Evolutionary conservation across 805 yeast species (phyloP), one percentile per base, ranked within the genome.

Genomic region (Metschnikowia bowlesiae): DNA sequence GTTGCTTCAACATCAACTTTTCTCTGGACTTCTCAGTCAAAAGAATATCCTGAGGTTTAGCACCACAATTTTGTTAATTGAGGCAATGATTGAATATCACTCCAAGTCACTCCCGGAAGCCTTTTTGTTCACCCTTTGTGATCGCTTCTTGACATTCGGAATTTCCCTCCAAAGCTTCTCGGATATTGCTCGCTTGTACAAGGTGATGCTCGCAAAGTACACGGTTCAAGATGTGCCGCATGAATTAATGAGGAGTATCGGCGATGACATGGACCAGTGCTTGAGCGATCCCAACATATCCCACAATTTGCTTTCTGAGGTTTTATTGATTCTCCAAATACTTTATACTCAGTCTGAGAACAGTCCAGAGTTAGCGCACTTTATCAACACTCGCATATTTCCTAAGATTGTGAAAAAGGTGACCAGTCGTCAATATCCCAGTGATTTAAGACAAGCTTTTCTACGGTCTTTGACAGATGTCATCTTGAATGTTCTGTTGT

Each of bases 401-500:
- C 49, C 56, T 8, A 46, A 62, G 8, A 53, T 66, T 30, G 50
- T 50, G 2, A 37, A 37, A 2, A 52, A 50, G 8, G 48, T 55
- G 13, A 36, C 44, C 9, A 57, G 62, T 37, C 64, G 63, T 36
- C 53, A 56, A 16, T 66, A 63, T 46, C 59, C 73, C 2, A 58
- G 67, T 46, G 73, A 68, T 18, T 53, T 69, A 28, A 55, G 68
- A 42, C 67, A 64, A 44, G 52, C 58, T 13, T 57, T 68, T 11
- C 56, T 69, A 22, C 49, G 53, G 1, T 57, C 65, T 6, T 52
- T 68, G 32, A 60, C 69, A 6, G 65, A 64, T 6, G 51, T 63
- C 6, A 26, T 62, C 7, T 41, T 53, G 6, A 35, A 58, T 11
- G 46, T 48, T 7, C 54, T 47, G 1, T 38, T 57, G 29, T 42